A percentile compares a stretch with the other conserved stretches of the same genome.
phyloP scores from a whole-genome alignment of 2,329 filamentous ascomycete species.

The Cryphonectria nitschkei region DNA sequence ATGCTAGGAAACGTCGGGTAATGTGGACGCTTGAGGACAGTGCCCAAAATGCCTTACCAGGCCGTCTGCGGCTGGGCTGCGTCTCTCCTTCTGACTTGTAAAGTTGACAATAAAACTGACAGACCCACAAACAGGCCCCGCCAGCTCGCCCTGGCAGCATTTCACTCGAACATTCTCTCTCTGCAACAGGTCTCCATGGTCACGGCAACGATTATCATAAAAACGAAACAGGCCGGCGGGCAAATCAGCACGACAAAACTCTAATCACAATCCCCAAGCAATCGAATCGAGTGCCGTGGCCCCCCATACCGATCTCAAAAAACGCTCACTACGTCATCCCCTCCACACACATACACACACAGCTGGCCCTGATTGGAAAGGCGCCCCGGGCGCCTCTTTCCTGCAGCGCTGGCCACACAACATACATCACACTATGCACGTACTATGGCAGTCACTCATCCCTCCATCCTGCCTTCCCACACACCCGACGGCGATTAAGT shows the following conservation, averaged over 20 bases:
- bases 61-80: not conserved
- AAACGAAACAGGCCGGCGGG: not conserved
- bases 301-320: constrained; percentile 5
- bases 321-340: constrained; percentile 14
- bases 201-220: not conserved
- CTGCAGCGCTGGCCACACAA: constrained; percentile 5
- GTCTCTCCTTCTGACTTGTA: not conserved
- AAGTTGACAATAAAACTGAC: not conserved
- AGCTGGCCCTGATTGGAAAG: not conserved
- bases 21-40: not conserved
- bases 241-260: constrained; percentile 1
- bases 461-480: not conserved
- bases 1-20: not conserved
- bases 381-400: not conserved
- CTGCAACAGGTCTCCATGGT: not conserved
- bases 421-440: not conserved
- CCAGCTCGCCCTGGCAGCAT: not conserved
- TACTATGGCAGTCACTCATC: not conserved
- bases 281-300: not conserved
- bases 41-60: not conserved
- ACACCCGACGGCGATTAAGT: not conserved
- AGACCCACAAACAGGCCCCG: not conserved
- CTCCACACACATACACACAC: not conserved
- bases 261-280: not conserved
- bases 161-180: not conserved